Base-by-base conservation (phyloP, 768 basidiomycete species). In the Mrakia gelida region DNA sequence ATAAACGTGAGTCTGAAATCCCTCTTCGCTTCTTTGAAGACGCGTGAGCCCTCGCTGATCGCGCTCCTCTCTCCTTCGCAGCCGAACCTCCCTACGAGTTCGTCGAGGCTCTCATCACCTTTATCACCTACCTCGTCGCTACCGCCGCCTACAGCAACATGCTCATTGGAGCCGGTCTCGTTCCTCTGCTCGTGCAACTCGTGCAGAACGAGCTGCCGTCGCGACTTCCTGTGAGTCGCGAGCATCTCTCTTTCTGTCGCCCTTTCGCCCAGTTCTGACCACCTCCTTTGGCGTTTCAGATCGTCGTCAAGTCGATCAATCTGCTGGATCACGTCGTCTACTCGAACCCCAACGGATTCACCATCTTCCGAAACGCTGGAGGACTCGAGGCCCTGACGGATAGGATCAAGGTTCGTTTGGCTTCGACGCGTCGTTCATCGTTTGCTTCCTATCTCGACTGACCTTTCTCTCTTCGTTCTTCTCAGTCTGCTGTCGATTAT, bases 321-420 rank as follows among this genome's bases (percentile, higher is more conserved):
- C 87, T 98, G 21, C 88, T 98, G 79, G 97, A 98, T 84, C 93
- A 92, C 82, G 91, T 97, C 62, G 87, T 98, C 28, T 98, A 96
- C 82, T 91, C 92, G 73, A 95, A 92, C 81, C 88, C 90, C 30
- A 94, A 92, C 78, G 94, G 92, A 0, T 93, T 98, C 82, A 90
- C 90, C 79, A 86, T 95, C 16, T 98, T 96, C 85, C 92, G 91
- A 83, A 89, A 91, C 62, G 90, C 90, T 0, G 89, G 90, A 28
- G 97, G 97, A 16, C 90, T 99, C 18, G 91, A 92, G 71, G 88
- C 89, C 6, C 88, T 98, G 23, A 94, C 97, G 13, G 89, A 91
- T 67, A 88, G 94, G 79, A 94, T 98, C 80, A 91, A 92, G 88
- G 94, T 94, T 81, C 45, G 90, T 81, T n/a, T 32, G 59, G 34